Conservation (phyloP, 768 basidiomycete species). For the Cystobasidium tubakii region DNA sequence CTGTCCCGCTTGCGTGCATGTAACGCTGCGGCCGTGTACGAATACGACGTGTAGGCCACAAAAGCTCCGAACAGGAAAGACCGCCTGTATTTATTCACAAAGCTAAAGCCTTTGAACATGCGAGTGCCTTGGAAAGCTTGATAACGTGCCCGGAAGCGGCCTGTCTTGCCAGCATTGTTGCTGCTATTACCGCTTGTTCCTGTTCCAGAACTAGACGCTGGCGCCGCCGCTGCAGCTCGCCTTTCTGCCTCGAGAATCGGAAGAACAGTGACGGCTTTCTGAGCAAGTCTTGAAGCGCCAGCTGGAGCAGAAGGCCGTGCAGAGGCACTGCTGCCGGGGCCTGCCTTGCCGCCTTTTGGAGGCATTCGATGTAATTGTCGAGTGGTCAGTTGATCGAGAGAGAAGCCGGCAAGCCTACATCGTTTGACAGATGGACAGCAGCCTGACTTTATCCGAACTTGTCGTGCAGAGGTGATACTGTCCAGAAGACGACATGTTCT, state of each 20-base stretch:
- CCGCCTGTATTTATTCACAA: constrained; percentile 19
- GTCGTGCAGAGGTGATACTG: too few species aligned
- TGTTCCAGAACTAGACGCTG: not conserved
- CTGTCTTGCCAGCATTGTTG: constrained; percentile 2
- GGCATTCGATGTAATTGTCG: not conserved
- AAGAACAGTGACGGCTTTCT: not conserved
- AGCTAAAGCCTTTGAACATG: not conserved
- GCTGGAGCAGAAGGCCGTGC: not conserved
- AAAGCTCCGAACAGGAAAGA: constrained; percentile 23
- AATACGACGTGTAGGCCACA: constrained; percentile 1
- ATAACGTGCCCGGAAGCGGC: constrained; percentile 14
- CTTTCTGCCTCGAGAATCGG: not conserved
- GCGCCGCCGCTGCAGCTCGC: not conserved
- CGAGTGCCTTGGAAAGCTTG: constrained; percentile 17
- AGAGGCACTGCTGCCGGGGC: not conserved
- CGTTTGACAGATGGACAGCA: too few species aligned
- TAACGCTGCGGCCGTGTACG: constrained; percentile 28
- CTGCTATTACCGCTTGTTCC: not conserved
- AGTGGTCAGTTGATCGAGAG: not conserved
- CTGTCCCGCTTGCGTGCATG: constrained; percentile 39
- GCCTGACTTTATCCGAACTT: too few species aligned
- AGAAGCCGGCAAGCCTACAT: too few species aligned
- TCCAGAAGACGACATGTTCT: too few species aligned
- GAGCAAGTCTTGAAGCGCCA: not conserved
- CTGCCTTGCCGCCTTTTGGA: not conserved